A percentile compares a stretch with the other conserved stretches of the same genome.
These are phyloP conservation scores for Thraustochytrium sp. DNA, from an alignment of 352 stramenopile genomes.

Conservation along the genomic window DNA sequence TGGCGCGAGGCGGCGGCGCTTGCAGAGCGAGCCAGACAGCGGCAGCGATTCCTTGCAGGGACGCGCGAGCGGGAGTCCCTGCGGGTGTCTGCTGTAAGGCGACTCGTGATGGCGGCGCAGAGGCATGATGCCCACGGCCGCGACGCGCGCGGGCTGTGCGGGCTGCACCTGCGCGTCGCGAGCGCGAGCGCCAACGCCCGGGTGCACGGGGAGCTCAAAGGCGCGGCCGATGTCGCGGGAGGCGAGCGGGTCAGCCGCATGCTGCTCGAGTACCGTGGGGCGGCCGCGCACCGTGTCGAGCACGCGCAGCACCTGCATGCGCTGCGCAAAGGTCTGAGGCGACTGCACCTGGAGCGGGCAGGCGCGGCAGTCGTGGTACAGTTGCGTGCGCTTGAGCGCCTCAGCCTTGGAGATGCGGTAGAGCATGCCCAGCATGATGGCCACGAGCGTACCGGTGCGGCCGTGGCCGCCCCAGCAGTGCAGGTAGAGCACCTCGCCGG, in stretches of 20 bases:
- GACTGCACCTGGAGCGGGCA: slow-evolving; percentile 55
- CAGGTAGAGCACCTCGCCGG: slow-evolving; percentile 57
- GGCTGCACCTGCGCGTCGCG: no score
- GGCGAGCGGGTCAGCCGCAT: background rate
- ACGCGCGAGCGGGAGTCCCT: no score
- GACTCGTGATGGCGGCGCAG: no score
- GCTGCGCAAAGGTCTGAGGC: slow-evolving; percentile 57
- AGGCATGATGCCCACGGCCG: no score
- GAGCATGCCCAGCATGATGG: slow-evolving; percentile 59
- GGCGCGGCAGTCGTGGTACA: slow-evolving; percentile 56
- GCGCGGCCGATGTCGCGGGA: background rate
- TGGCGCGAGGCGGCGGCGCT: background rate
- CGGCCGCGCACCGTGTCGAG: slow-evolving; percentile 21
- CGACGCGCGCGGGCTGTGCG: no score
- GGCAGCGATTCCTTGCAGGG: background rate
- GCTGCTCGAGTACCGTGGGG: background rate
- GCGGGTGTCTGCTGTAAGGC: no score
- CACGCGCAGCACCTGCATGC: slow-evolving; percentile 55
- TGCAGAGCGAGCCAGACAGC: background rate
- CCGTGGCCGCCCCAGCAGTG: slow-evolving; percentile 63
- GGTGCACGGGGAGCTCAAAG: background rate
- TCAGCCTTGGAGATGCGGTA: slow-evolving; percentile 53
- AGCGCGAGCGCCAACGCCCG: background rate
- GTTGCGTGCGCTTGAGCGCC: slow-evolving; percentile 55
- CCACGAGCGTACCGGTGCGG: slow-evolving; percentile 58